A percentile compares a stretch with the other conserved stretches of the same genome.
Conservation (phyloP, 768 basidiomycete genomes). For the Gloeostereum incarnatum region DNA sequence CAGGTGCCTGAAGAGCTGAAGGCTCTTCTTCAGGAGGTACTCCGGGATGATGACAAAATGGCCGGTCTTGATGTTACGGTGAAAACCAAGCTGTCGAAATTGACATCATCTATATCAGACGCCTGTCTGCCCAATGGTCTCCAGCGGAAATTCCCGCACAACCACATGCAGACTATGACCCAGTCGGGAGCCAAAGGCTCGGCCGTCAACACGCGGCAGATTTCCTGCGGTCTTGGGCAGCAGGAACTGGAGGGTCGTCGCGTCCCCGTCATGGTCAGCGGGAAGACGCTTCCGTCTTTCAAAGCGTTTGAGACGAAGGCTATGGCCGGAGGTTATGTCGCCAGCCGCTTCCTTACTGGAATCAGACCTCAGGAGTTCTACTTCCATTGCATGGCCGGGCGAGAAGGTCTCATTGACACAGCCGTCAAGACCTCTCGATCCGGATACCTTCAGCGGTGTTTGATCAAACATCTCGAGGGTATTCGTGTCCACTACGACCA, state of each 20-base stretch:
- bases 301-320: conserved; percentile 96
- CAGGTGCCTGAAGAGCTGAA: conserved; percentile 52
- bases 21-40: conserved; percentile 77
- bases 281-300: conserved; percentile 97
- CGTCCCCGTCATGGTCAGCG: conserved; percentile 98
- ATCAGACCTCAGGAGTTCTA: conserved; percentile 99
- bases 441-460: conserved; percentile 94
- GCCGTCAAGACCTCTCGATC: conserved; percentile 99
- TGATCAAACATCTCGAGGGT: conserved; percentile 98
- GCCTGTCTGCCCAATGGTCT: conserved; percentile 80
- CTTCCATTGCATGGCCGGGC: conserved; percentile 99
- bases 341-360: conserved; percentile 97
- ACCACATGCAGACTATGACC: conserved; percentile 99
- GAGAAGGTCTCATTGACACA: conserved; percentile 98
- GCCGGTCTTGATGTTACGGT: conserved; percentile 92
- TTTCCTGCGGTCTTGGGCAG: conserved; percentile 96
- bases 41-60: conserved; percentile 96
- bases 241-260: conserved; percentile 98
- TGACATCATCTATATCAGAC: conserved; percentile 87
- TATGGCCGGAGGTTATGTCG: conserved; percentile 96
- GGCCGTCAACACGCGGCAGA: conserved; percentile 94
- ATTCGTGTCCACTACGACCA: conserved; percentile 96
- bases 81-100: conserved; percentile 75
- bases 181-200: conserved; percentile 97
- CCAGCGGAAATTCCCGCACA: conserved; percentile 90